These are phyloP conservation scores for Mycena metata DNA, from an alignment of 768 basidiomycete genomes.

Conservation along the genomic window DNA sequence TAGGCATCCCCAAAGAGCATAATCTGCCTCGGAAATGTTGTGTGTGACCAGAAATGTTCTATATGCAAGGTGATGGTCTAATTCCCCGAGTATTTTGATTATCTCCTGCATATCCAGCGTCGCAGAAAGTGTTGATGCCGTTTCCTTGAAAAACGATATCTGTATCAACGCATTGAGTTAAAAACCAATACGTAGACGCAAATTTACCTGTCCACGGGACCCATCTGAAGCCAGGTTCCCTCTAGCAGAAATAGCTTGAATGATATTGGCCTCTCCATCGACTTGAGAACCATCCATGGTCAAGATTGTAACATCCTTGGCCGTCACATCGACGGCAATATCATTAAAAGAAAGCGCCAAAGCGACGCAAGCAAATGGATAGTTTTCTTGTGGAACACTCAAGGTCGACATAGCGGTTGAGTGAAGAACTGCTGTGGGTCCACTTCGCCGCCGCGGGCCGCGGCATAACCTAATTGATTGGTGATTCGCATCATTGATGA, in stretches of 20 bases:
- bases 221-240: not conserved
- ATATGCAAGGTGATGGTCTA: constrained; percentile 93
- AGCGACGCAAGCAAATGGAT: constrained; percentile 8
- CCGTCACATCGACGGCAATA: not conserved
- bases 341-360: constrained; percentile 1
- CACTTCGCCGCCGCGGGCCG: no score
- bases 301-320: not conserved
- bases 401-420: not conserved
- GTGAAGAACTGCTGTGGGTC: no score
- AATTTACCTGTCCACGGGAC: not conserved
- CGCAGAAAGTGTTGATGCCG: not conserved
- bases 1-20: constrained; percentile 88
- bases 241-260: constrained; percentile 2
- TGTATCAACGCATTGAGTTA: not conserved
- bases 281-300: not conserved
- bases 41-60: constrained; percentile 88
- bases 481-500: no score
- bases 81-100: constrained; percentile 65
- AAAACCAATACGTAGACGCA: not conserved
- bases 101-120: constrained; percentile 4
- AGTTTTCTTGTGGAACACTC: not conserved
- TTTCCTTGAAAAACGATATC: not conserved
- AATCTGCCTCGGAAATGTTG: constrained; percentile 87
- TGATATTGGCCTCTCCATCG: not conserved
- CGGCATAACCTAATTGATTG: no score